Evolutionary conservation across 2,329 filamentous ascomycete species (phyloP).

Genomic region (Aureobasidium melanogenum): DNA sequence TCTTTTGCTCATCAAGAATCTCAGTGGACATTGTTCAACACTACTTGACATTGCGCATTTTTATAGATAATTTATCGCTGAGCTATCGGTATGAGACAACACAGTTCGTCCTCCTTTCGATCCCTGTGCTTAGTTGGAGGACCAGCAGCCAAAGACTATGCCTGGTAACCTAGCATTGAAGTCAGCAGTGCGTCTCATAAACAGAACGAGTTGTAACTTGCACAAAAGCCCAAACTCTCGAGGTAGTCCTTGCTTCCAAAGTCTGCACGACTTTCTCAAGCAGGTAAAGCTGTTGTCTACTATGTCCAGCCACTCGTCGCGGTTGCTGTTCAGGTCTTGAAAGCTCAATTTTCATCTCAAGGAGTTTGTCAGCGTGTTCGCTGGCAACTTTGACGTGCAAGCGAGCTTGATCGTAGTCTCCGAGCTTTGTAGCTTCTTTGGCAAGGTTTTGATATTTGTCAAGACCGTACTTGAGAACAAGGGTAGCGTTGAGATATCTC

Average conservation of each 20-base stretch:
- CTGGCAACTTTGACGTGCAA: not conserved
- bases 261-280: not conserved
- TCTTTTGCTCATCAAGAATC: too few relatives aligned
- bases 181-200: not conserved
- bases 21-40: too few relatives aligned
- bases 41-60: too few relatives aligned
- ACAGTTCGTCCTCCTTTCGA: too few relatives aligned
- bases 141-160: not conserved
- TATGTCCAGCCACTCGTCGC: not conserved
- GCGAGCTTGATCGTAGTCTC: not conserved
- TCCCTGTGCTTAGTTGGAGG: too few relatives aligned
- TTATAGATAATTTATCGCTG: too few relatives aligned
- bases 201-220: not conserved
- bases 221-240: not conserved
- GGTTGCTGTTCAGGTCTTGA: not conserved
- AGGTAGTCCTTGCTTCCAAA: not conserved
- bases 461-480: not conserved
- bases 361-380: not conserved
- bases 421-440: not conserved
- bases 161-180: not conserved
- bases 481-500: not conserved
- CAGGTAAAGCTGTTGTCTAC: not conserved
- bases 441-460: not conserved
- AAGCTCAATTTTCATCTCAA: not conserved
- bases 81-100: too few relatives aligned